Evolutionary conservation across 257 asterid species (phyloP), one percentile per base, ranked within the genome.

Genomic region (Scutellaria baicalensis): DNA sequence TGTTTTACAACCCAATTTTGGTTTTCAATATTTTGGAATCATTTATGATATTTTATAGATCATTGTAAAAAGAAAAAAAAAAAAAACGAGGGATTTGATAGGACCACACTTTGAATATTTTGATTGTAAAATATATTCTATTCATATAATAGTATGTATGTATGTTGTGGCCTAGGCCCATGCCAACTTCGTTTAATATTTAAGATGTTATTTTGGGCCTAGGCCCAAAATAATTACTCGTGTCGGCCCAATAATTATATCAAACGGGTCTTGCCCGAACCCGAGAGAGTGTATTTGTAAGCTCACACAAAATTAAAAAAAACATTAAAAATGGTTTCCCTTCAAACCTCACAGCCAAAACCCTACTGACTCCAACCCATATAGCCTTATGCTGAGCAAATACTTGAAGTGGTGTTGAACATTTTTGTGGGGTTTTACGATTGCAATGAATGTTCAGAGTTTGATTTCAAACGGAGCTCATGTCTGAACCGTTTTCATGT

Each of bases 401-500:
- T 11, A n/a, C 35, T 6, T 12, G 39, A 51, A 13, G 8, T 1
- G 14, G 21, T 21, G 31, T 8, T 74, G 43, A 39, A 39, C 74
- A 66, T 57, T 47, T 51, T 20, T 36, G 55, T 35, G 47, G 68
- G 20, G 9, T 27, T 59, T 14, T 23, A 43, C 8, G 64, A 70
- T 39, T 71, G 84, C 77, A 68, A 85, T 80, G 85, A 84, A 9
- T 64, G 82, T 64, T 64, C 36, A 61, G 51, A 20, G 8, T 81
- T 67, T 64, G 66, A 67, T 54, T 74, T 56, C 70, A 73, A 79
- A 62, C 81, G 87, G 81, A 69, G 75, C 77, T 79, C 78, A 81
- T 77, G 77, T 73, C 71, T 83, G 78, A 82, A 76, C 63, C 63
- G 23, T 55, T 80, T 47, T 76, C 82, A 66, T 81, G 77, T 62